A percentile compares a stretch with the other conserved stretches of the same genome.
These are phyloP conservation scores for Chytridium lagenaria DNA, from an alignment of 371 early-diverging fungal species.

Conservation along the genomic window DNA sequence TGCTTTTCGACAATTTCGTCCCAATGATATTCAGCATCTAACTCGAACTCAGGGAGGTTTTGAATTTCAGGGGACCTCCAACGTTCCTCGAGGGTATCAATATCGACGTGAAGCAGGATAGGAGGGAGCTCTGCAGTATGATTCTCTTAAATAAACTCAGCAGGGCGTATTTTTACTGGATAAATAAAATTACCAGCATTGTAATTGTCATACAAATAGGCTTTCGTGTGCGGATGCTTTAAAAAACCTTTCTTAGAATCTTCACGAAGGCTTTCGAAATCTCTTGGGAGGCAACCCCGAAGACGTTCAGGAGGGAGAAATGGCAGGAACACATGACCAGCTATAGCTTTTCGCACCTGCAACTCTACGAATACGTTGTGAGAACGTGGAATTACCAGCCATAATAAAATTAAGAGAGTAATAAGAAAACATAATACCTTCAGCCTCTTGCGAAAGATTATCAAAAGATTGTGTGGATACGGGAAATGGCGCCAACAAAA, in stretches of 20 bases:
- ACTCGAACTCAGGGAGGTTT: not conserved
- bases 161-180: not conserved
- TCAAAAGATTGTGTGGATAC: not conserved
- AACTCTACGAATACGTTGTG: not conserved
- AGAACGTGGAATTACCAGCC: not conserved
- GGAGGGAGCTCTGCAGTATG: not conserved
- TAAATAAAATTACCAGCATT: not conserved
- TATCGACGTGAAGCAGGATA: not conserved
- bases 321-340: not conserved
- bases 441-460: not conserved
- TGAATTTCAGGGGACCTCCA: not conserved
- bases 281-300: not conserved
- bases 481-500: slow-evolving; percentile 1
- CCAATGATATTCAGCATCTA: not conserved
- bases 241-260: too few species aligned
- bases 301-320: not conserved
- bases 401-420: not conserved
- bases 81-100: not conserved
- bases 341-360: not conserved
- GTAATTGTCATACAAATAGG: not conserved
- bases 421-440: not conserved
- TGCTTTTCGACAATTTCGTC: not conserved
- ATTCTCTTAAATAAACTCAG: not conserved
- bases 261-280: not conserved
- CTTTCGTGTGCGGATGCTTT: not conserved